Percentiles rank a stretch among this genome's conserved stretches.
phyloP scores from a whole-genome alignment of 2,329 filamentous ascomycete species.

The Colletotrichum cereale region DNA sequence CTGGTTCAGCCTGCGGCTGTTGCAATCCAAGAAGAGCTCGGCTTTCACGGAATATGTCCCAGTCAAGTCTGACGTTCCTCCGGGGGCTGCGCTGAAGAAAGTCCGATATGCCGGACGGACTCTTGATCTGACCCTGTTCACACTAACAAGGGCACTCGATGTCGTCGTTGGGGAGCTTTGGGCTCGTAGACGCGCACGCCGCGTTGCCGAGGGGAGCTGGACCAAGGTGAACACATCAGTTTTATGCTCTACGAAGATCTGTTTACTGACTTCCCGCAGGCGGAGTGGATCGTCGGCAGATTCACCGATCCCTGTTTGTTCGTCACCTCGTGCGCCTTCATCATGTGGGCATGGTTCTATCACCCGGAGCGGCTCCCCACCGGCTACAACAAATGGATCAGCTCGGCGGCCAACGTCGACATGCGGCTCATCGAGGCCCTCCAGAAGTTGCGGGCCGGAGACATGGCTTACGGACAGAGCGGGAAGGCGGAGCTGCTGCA shows the following conservation, averaged over 20 bases:
- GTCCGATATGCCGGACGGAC: constrained; percentile 74
- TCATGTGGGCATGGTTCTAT: constrained; percentile 95
- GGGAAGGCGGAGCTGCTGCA: constrained; percentile 76
- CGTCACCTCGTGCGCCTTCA: constrained; percentile 76
- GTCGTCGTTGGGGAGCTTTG: constrained; percentile 76
- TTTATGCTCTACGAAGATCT: neutral
- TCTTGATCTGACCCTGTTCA: constrained; percentile 86
- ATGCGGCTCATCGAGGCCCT: constrained; percentile 79
- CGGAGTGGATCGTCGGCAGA: constrained; percentile 56
- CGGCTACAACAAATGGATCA: constrained; percentile 86
- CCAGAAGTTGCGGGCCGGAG: constrained; percentile 71
- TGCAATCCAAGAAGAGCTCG: constrained; percentile 67
- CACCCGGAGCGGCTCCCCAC: constrained; percentile 76
- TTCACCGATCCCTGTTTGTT: constrained; percentile 79
- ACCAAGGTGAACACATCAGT: constrained; percentile 54
- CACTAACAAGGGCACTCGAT: constrained; percentile 78
- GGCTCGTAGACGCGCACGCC: constrained; percentile 61
- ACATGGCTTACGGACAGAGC: constrained; percentile 79
- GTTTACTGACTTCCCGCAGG: constrained; percentile 43
- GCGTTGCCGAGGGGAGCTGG: constrained; percentile 61
- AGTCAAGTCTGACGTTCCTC: constrained; percentile 46
- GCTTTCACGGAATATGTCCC: constrained; percentile 56
- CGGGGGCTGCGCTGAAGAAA: constrained; percentile 45
- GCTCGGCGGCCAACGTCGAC: constrained; percentile 81
- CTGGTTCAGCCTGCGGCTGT: constrained; percentile 67